These are phyloP conservation scores for Graphilbum ipis-grandicollis DNA, from an alignment of 2,329 filamentous ascomycete genomes.

Conservation along the genomic window DNA sequence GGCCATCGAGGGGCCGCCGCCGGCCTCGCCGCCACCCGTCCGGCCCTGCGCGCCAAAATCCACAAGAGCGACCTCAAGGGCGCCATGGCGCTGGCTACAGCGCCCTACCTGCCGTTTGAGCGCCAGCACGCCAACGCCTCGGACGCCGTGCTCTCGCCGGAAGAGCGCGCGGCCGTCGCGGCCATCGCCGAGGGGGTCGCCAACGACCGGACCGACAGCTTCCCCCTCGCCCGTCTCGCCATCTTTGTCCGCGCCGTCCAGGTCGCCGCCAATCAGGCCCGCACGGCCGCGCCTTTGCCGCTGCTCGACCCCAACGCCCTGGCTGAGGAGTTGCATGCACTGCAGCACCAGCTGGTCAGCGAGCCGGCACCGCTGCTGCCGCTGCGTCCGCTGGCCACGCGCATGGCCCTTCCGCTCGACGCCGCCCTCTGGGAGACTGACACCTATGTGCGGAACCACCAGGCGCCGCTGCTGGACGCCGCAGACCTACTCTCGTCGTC, in stretches of 20 bases:
- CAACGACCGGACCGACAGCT: too few relatives aligned
- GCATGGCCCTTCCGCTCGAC: slow-evolving; percentile 10
- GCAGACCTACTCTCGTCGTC: background rate
- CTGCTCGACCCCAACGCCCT: slow-evolving; percentile 16
- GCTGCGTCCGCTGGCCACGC: too few relatives aligned
- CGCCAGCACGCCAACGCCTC: slow-evolving; percentile 11
- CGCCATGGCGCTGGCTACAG: slow-evolving; percentile 14
- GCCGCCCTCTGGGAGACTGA: slow-evolving; percentile 7
- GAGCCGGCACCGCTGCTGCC: slow-evolving; percentile 11
- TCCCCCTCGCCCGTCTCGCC: slow-evolving; percentile 13
- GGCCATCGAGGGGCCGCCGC: too few relatives aligned
- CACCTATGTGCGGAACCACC: slow-evolving; percentile 12
- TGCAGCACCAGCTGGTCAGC: slow-evolving; percentile 14
- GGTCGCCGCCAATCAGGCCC: slow-evolving; percentile 8
- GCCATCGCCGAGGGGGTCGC: too few relatives aligned
- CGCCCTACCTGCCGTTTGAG: slow-evolving; percentile 16
- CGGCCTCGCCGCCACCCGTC: slow-evolving; percentile 4
- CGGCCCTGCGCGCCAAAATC: slow-evolving; percentile 8
- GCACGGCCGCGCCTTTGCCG: slow-evolving; percentile 2
- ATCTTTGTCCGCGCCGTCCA: slow-evolving; percentile 12
- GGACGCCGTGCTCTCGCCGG: slow-evolving; percentile 9
- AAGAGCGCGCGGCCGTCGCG: slow-evolving; percentile 6
- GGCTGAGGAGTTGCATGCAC: slow-evolving; percentile 15
- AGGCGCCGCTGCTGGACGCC: slow-evolving; percentile 3
- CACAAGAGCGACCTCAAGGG: slow-evolving; percentile 19